Conservation (phyloP, 2,329 filamentous ascomycete species). For the Diaporthe vexans region DNA sequence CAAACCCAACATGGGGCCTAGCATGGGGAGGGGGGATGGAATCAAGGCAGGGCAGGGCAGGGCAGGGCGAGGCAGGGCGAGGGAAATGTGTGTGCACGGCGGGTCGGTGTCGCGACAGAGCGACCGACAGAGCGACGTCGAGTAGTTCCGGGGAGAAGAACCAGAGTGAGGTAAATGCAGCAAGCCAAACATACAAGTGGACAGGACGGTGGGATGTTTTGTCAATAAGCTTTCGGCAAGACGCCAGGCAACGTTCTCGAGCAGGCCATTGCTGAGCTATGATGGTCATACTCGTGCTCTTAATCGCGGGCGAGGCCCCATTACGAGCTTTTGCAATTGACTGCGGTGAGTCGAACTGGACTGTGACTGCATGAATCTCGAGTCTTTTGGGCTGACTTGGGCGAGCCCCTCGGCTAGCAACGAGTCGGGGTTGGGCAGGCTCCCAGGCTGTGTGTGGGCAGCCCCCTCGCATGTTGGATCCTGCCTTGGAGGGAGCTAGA, state of each 20-base stretch:
- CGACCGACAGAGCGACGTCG: background rate
- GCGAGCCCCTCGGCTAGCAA: background rate
- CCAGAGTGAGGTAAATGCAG: background rate
- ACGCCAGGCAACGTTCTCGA: background rate
- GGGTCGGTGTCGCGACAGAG: background rate
- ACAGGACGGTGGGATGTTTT: conserved; percentile 2
- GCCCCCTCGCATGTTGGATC: background rate
- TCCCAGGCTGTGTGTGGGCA: background rate
- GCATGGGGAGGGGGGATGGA: background rate
- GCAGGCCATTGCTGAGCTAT: background rate
- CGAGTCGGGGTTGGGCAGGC: no score
- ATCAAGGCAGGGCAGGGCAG: conserved; percentile 7
- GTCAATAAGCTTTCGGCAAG: conserved; percentile 30
- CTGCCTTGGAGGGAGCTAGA: background rate
- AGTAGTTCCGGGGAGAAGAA: background rate
- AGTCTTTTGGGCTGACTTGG: background rate
- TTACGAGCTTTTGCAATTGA: background rate
- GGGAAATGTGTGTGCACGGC: background rate
- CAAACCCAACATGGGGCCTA: conserved; percentile 24
- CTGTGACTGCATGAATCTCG: background rate
- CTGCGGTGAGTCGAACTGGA: background rate
- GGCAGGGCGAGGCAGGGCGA: background rate
- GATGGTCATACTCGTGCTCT: background rate
- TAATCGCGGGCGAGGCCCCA: background rate
- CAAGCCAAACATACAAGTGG: background rate